Conservation (phyloP, 257 asterid genomes). For the Jaltomata sinuosa region DNA sequence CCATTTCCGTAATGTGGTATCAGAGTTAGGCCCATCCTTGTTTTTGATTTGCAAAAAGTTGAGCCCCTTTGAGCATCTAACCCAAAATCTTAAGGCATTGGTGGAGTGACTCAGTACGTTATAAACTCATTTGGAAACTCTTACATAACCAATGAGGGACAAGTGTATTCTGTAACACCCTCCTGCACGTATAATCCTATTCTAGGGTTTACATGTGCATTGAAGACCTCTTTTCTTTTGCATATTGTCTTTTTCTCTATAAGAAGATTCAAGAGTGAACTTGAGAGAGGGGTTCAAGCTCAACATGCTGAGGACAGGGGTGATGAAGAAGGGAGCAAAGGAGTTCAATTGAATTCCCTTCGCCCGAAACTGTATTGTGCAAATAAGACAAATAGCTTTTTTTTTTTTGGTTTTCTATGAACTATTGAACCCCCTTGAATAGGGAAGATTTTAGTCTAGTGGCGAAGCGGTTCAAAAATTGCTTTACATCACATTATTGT, state of each 20-base stretch:
- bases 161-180: no score
- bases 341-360: not conserved
- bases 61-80: not conserved
- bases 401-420: not conserved
- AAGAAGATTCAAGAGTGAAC: not conserved
- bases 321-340: not conserved
- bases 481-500: not conserved
- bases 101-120: no score
- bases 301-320: not conserved
- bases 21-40: not conserved
- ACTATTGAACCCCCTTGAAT: not conserved
- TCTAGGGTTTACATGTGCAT: not conserved
- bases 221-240: not conserved
- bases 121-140: no score
- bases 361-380: no score
- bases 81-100: no score
- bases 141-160: no score
- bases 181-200: no score
- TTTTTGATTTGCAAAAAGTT: not conserved
- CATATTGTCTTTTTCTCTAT: no score
- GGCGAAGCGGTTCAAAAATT: not conserved
- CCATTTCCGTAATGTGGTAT: not conserved
- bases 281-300: not conserved
- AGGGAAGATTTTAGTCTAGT: not conserved
- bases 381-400: not conserved